These are phyloP conservation scores for Talaromyces thailandensis DNA, from an alignment of 495 filamentous ascomycete species.

Conservation along the genomic window DNA sequence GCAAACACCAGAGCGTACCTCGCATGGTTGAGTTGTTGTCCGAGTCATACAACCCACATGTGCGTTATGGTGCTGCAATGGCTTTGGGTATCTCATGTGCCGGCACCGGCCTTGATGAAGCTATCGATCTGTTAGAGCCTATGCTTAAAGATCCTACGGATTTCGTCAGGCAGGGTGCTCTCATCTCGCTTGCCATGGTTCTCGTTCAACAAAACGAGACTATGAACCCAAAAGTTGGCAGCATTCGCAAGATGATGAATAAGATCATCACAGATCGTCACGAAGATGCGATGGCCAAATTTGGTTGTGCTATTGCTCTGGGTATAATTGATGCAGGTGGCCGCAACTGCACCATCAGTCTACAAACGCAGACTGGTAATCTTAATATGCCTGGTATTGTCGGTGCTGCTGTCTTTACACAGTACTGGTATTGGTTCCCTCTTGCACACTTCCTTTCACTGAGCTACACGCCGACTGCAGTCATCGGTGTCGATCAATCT, in stretches of 20 bases:
- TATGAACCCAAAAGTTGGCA: constrained; percentile 83
- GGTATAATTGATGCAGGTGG: constrained; percentile 98
- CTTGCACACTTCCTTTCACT: constrained; percentile 95
- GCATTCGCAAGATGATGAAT: constrained; percentile 74
- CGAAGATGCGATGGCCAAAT: constrained; percentile 99
- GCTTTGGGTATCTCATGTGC: constrained; percentile 97
- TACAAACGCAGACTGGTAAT: constrained; percentile 96
- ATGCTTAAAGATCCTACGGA: constrained; percentile 99
- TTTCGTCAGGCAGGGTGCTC: constrained; percentile 95
- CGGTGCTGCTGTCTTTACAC: constrained; percentile 94
- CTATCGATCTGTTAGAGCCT: constrained; percentile 92
- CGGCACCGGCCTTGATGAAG: constrained; percentile 92
- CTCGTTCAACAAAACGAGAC: constrained; percentile 95
- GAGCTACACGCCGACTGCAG: constrained; percentile 85
- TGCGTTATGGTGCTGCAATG: constrained; percentile 97
- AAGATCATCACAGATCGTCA: constrained; percentile 92
- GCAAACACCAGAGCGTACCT: constrained; percentile 93
- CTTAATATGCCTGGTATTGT: constrained; percentile 97
- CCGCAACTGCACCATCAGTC: constrained; percentile 93
- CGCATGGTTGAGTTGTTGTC: constrained; percentile 98
- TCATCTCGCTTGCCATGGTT: constrained; percentile 94
- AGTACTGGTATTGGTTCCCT: constrained; percentile 99
- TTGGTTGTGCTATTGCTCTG: constrained; percentile 85
- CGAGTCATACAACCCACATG: constrained; percentile 98
- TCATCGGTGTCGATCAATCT: constrained; percentile 89